Evolutionary conservation across 768 basidiomycete species (phyloP), one percentile per base, ranked within the genome.

Genomic region (Hygrocybe coccinea): DNA sequence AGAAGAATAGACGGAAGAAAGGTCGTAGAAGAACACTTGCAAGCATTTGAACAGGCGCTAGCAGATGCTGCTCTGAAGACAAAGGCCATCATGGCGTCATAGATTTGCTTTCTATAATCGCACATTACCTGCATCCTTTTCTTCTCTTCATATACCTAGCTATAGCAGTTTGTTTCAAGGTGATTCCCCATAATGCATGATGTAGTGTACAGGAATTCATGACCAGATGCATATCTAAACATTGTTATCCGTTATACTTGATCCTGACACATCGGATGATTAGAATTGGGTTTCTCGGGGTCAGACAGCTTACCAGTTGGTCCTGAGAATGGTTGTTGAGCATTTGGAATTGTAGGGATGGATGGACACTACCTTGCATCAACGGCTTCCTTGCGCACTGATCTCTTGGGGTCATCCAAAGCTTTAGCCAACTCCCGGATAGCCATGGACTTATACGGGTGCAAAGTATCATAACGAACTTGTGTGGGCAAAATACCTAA

Each of bases 321-420:
- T 78, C 60, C 79, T 81, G 50, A 5, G 51, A 54, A 11, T 17
- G 59, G 25, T 48, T n/a, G n/a, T n/a, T n/a, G 14, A 24, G 33
- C 54, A 55, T 51, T 54, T 45, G 33, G 35, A 41, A n/a, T 21
- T 47, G 21, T 33, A 37, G 45, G 47, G 36, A 17, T 19, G 24
- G 34, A 39, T 50, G 49, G 12, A 19, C 29, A 36, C 56, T 56
- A 76, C 78, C 79, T 72, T 34, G 92, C 87, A 61, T 92, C 85
- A 2, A 98, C 97, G 1, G 94, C 95, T 63, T 89, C 91, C 62
- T 83, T 86, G 52, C 97, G 78, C 7, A 99, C 94, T 2, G 72
- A 71, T 56, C 89, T 76, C 66, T 86, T 88, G n/a, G 90, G 90
- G 71, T 98, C 97, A 66, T 98, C 97, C 46, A 98, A 69, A 3